Base-by-base conservation (phyloP, 257 asterid species). In the Gentiana dahurica region DNA sequence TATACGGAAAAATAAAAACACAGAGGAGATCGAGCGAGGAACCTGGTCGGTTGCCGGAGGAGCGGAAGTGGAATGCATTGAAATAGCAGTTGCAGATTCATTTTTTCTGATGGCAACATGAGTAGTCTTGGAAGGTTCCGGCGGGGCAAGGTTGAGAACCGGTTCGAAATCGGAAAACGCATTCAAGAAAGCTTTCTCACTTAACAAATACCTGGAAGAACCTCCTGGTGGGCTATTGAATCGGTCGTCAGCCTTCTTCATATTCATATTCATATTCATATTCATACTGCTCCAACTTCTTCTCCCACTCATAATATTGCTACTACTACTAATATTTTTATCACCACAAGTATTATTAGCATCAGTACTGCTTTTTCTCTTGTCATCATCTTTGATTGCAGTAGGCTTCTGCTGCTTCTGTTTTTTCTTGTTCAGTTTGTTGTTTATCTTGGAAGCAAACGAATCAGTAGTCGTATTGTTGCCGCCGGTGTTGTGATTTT, bases 151-250 rank as follows among this genome's bases (percentile, higher is more conserved):
- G 3, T 55, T 54, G 3, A 45, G 33, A 35, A 53, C 55, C 36
- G 67, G 60, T 43, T 62, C 60, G 7, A 62, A 62, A 36, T 62
- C 46, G 9, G 46, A 41, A 1, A 41, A 10, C 46, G 8, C 46
- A 41, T 69, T 69, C 43, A 70, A 39, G 55, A 75, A 39, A 50
- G 68, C 72, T 52, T 69, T 71, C 60, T 86, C 89, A 62, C 85
- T 73, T 78, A 90, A 50, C 67, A 85, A 57, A 38, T 81, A 82
- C 53, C 96, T 63, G 1, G 89, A 75, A 0, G 96, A 91, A 6
- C 86, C 87, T 3, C 83, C 83, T 2, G 98, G 98, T n/a, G n/a
- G n/a, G 41, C 83, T 87, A 9, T 82, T 77, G 55, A 85, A 79
- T n/a, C n/a, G n/a, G n/a, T n/a, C n/a, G n/a, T n/a, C n/a, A n/a